Conservation (phyloP, 805 yeast species). For the Yarrowia sp. region DNA sequence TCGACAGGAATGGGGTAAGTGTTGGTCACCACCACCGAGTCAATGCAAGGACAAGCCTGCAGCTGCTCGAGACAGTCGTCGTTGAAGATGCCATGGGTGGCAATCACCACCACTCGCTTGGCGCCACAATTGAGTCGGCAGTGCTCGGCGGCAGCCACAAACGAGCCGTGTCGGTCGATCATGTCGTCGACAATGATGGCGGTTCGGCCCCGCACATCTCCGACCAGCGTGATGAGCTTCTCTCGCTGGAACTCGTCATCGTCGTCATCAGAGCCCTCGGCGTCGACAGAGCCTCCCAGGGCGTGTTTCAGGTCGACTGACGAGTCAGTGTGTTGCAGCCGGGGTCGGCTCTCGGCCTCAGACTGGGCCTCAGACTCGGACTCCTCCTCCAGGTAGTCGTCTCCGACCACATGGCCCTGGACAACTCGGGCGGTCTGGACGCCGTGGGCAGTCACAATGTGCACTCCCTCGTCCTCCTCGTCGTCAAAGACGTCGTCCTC, state of each 20-base stretch:
- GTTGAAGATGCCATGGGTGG: conserved; percentile 93
- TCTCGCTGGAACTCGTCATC: conserved; percentile 79
- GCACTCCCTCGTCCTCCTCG: conserved; percentile 34
- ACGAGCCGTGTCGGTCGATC: conserved; percentile 92
- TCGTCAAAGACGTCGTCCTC: conserved; percentile 27
- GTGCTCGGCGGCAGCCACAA: conserved; percentile 98
- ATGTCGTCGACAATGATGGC: conserved; percentile 95
- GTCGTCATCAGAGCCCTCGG: conserved; percentile 71
- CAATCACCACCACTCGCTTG: conserved; percentile 79
- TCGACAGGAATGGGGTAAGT: conserved; percentile 84
- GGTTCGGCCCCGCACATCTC: conserved; percentile 87
- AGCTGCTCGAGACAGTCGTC: conserved; percentile 80
- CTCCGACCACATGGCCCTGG: conserved; percentile 95
- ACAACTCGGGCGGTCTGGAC: conserved; percentile 95
- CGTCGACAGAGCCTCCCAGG: conserved; percentile 77
- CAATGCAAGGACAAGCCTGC: conserved; percentile 75
- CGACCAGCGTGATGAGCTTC: conserved; percentile 91
- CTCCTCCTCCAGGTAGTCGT: conserved; percentile 53
- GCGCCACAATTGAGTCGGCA: conserved; percentile 96
- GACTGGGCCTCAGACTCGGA: conserved; percentile 31
- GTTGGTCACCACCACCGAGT: conserved; percentile 90
- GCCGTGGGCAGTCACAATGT: conserved; percentile 32
- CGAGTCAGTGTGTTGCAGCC: conserved; percentile 26
- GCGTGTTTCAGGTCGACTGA: conserved; percentile 46
- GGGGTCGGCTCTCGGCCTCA: background rate